These are phyloP conservation scores for Camelina sativa DNA, from an alignment of 345 rosid species.

Conservation along the genomic window DNA sequence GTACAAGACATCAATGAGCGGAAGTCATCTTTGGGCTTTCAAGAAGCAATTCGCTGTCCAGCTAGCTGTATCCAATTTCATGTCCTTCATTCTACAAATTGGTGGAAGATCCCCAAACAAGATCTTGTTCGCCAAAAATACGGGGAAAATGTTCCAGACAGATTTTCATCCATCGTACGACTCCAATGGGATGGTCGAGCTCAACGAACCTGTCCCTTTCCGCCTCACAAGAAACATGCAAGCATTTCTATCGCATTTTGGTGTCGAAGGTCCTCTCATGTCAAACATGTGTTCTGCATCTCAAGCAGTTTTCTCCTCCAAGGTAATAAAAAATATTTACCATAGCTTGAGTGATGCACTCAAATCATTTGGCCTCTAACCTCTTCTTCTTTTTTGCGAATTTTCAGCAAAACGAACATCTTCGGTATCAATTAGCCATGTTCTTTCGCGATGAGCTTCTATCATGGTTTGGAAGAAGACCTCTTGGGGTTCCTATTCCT, in stretches of 20 bases:
- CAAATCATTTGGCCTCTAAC: slow-evolving; percentile 24
- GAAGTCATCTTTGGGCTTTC: slow-evolving; percentile 94
- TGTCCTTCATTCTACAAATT: slow-evolving; percentile 93
- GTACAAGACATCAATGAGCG: slow-evolving; percentile 84
- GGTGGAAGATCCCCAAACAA: slow-evolving; percentile 98
- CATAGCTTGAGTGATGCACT: slow-evolving; percentile 21
- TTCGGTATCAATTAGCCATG: slow-evolving; percentile 96
- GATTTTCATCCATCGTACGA: slow-evolving; percentile 99
- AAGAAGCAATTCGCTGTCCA: slow-evolving; percentile 96
- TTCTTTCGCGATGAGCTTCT: slow-evolving; percentile 95
- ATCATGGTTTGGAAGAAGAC: slow-evolving; percentile 96
- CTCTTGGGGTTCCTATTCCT: slow-evolving; percentile 65
- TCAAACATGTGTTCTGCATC: slow-evolving; percentile 89
- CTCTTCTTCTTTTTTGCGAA: slow-evolving; percentile 30
- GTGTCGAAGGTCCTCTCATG: slow-evolving; percentile 90
- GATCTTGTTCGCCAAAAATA: slow-evolving; percentile 90
- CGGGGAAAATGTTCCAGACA: slow-evolving; percentile 89
- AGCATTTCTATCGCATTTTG: slow-evolving; percentile 87
- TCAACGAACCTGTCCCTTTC: slow-evolving; percentile 90
- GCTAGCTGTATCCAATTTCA: slow-evolving; percentile 93
- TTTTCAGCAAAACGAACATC: slow-evolving; percentile 82
- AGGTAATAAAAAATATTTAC: slow-evolving; percentile 47
- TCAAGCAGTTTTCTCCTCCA: slow-evolving; percentile 86
- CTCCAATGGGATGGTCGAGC: slow-evolving; percentile 84
- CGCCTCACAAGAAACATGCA: slow-evolving; percentile 98